Evolutionary conservation across 768 basidiomycete species (phyloP).

Genomic region (Lentinula sp.): DNA sequence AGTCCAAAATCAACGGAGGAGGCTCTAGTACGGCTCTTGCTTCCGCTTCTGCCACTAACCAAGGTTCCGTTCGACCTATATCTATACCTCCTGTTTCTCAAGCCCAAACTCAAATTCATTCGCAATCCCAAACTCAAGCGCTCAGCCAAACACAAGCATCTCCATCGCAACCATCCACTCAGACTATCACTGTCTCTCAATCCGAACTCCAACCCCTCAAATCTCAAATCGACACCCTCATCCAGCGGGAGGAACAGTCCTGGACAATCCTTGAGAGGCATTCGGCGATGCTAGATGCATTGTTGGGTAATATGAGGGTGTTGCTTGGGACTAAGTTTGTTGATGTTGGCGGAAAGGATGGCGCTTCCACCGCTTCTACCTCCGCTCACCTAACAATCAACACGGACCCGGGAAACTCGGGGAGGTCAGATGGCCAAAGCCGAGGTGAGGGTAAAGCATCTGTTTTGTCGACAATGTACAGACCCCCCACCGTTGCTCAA

Average conservation of each 20-base stretch:
- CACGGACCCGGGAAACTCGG: too few relatives aligned
- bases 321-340: neutral
- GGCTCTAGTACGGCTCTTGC: neutral
- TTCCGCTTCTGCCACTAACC: neutral
- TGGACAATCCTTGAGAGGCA: neutral
- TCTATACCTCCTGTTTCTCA: neutral
- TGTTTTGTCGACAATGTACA: neutral
- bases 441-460: neutral
- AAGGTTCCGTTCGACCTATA: neutral
- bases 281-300: neutral
- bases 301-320: conserved; percentile 3
- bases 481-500: neutral
- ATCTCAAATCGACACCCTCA: neutral
- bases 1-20: neutral
- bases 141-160: neutral
- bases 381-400: too few relatives aligned
- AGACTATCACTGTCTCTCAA: neutral
- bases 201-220: neutral
- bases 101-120: neutral
- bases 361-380: too few relatives aligned
- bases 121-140: neutral
- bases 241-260: neutral
- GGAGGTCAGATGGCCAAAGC: too few relatives aligned
- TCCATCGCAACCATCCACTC: neutral
- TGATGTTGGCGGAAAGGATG: neutral